Conservation (phyloP, 805 yeast species). For the Ogataea zsoltii region DNA sequence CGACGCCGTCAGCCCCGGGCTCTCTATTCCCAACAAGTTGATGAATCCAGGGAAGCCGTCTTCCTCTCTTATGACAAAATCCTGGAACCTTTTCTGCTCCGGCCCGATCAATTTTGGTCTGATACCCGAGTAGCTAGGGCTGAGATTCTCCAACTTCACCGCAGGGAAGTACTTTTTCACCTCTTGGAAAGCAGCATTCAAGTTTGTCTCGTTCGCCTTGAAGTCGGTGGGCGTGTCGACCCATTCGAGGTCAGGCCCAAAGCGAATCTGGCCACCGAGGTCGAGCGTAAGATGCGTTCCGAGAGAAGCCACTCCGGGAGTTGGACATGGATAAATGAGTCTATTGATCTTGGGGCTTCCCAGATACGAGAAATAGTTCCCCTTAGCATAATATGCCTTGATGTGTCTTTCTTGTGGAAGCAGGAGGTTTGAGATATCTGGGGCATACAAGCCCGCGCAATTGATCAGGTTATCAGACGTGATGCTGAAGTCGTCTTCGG, state of each 20-base stretch:
- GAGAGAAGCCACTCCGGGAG: slow-evolving; percentile 67
- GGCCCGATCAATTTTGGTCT: slow-evolving; percentile 71
- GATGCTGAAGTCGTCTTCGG: slow-evolving; percentile 39
- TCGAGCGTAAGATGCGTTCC: slow-evolving; percentile 90
- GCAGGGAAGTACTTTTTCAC: slow-evolving; percentile 64
- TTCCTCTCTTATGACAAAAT: slow-evolving; percentile 72
- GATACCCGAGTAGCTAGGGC: slow-evolving; percentile 76
- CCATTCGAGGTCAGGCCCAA: slow-evolving; percentile 93
- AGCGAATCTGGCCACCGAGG: slow-evolving; percentile 72
- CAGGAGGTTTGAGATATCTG: slow-evolving; percentile 65
- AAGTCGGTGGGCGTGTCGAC: slow-evolving; percentile 51
- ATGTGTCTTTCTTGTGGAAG: slow-evolving; percentile 62
- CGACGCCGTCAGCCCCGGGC: slow-evolving; percentile 85
- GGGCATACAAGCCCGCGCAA: slow-evolving; percentile 80
- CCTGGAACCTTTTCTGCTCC: slow-evolving; percentile 53
- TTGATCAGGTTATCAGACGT: slow-evolving; percentile 64
- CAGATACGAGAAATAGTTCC: slow-evolving; percentile 67
- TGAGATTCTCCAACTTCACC: slow-evolving; percentile 50
- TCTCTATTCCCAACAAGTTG: slow-evolving; percentile 80
- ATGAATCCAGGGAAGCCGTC: slow-evolving; percentile 75
- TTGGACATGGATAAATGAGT: slow-evolving; percentile 77
- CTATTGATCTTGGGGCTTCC: slow-evolving; percentile 48
- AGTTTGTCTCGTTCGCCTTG: slow-evolving; percentile 47
- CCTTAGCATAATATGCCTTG: slow-evolving; percentile 73
- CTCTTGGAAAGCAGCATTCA: slow-evolving; percentile 56